Evolutionary conservation across 306 rosid species (phyloP).

Genomic region (Cajanus cajan): DNA sequence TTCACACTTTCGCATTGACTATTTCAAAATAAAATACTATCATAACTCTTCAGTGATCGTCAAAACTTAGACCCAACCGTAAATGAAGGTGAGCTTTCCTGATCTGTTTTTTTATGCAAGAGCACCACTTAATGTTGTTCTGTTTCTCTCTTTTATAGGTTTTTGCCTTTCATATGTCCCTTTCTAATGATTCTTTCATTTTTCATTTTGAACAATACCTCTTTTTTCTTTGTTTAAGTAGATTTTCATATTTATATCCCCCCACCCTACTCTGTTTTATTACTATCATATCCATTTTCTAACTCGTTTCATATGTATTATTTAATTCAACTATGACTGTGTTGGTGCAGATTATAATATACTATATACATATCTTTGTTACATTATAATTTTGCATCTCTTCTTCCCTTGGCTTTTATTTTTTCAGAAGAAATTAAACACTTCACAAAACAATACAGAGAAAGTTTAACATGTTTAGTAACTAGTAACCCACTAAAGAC

Average conservation of each 20-base stretch:
- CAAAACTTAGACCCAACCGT: slow-evolving; percentile 31
- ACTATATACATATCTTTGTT: neutral
- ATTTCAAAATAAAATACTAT: neutral
- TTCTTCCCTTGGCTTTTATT: neutral
- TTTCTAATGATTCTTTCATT: slow-evolving; percentile 17
- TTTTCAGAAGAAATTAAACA: neutral
- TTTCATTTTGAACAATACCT: neutral
- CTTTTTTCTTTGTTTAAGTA: neutral
- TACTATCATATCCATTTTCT: neutral
- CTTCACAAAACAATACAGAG: neutral
- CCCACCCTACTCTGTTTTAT: neutral
- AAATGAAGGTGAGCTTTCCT: slow-evolving; percentile 74
- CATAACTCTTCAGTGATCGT: slow-evolving; percentile 3
- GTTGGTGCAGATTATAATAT: neutral
- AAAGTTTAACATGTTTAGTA: neutral
- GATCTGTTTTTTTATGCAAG: slow-evolving; percentile 15
- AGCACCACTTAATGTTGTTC: neutral
- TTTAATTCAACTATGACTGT: neutral
- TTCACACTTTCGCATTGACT: neutral
- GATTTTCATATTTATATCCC: slow-evolving; percentile 3
- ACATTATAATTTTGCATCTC: neutral
- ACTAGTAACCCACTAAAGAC: too few species aligned
- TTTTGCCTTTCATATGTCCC: neutral
- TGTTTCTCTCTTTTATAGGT: slow-evolving; percentile 20
- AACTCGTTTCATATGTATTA: neutral